phyloP scores from a whole-genome alignment of 495 filamentous ascomycete species.

The Xylaria venustula region DNA sequence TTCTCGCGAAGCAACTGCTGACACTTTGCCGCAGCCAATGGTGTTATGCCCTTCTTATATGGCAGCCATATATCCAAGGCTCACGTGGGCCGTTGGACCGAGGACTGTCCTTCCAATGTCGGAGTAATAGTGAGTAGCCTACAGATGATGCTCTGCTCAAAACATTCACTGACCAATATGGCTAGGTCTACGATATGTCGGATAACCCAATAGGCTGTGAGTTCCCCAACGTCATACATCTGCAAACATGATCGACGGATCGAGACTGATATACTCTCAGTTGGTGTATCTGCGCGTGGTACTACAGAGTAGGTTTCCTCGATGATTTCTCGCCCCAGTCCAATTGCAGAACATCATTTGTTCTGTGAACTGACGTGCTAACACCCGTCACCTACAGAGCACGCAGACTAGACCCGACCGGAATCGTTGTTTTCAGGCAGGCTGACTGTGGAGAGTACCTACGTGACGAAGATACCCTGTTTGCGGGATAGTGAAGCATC shows the following conservation, averaged over 20 bases:
- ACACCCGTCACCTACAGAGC: slow-evolving; percentile 31
- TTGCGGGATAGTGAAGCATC: slow-evolving; percentile 35
- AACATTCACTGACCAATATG: not conserved
- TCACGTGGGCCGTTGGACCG: slow-evolving; percentile 82
- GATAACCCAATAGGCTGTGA: slow-evolving; percentile 71
- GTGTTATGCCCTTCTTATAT: slow-evolving; percentile 93
- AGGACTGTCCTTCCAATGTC: slow-evolving; percentile 81
- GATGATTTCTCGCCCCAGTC: not conserved
- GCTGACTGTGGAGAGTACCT: slow-evolving; percentile 91
- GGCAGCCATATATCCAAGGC: slow-evolving; percentile 88
- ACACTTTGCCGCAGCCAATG: slow-evolving; percentile 55
- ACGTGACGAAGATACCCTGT: slow-evolving; percentile 67
- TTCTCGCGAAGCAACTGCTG: slow-evolving; percentile 10
- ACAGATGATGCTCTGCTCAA: not conserved
- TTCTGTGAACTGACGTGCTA: not conserved
- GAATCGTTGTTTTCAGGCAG: slow-evolving; percentile 79
- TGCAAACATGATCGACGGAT: not conserved
- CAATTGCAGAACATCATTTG: too few species aligned
- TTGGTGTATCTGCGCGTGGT: slow-evolving; percentile 71
- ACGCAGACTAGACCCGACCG: slow-evolving; percentile 81
- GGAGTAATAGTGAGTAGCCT: slow-evolving; percentile 59
- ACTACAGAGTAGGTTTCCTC: slow-evolving; percentile 59
- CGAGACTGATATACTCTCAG: slow-evolving; percentile 7
- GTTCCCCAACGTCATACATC: not conserved
- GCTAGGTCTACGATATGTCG: slow-evolving; percentile 57